Evolutionary conservation across 352 stramenopile species (phyloP).

Genomic region (Pythium dissimile): DNA sequence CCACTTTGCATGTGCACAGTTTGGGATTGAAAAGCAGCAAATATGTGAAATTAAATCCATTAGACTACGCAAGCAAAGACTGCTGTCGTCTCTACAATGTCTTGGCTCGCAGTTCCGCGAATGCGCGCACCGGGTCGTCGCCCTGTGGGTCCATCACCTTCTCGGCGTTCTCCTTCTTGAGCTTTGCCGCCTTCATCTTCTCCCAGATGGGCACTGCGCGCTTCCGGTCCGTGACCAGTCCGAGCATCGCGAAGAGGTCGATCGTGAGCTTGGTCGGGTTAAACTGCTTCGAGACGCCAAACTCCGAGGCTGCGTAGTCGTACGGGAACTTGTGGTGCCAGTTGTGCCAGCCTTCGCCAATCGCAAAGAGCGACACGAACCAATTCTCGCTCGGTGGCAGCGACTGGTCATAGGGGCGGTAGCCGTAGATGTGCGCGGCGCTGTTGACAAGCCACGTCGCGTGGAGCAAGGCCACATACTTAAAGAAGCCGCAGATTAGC

Average conservation of each 20-base stretch:
- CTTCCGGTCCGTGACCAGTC: conserved; percentile 94
- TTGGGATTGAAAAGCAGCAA: neutral
- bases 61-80: too few species aligned
- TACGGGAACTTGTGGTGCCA: conserved; percentile 99
- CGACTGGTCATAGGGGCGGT: conserved; percentile 95
- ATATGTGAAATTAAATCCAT: too few species aligned
- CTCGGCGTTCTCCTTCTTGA: conserved; percentile 29
- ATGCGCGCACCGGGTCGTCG: conserved; percentile 45
- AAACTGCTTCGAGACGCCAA: conserved; percentile 94
- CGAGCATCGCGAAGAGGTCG: conserved; percentile 88
- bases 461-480: conserved; percentile 95
- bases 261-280: conserved; percentile 99
- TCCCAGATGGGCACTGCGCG: conserved; percentile 92
- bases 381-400: conserved; percentile 95
- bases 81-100: neutral
- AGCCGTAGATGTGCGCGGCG: conserved; percentile 97
- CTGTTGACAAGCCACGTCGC: conserved; percentile 99
- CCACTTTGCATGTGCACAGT: neutral
- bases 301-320: conserved; percentile 98
- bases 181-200: conserved; percentile 75
- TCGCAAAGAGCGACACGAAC: conserved; percentile 92
- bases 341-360: conserved; percentile 99
- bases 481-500: conserved; percentile 93
- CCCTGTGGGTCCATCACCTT: conserved; percentile 49
- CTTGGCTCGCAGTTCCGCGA: conserved; percentile 68